These are phyloP conservation scores for Loxodes magnus DNA, from an alignment of 73 alveolate genomes.

Conservation along the genomic window DNA sequence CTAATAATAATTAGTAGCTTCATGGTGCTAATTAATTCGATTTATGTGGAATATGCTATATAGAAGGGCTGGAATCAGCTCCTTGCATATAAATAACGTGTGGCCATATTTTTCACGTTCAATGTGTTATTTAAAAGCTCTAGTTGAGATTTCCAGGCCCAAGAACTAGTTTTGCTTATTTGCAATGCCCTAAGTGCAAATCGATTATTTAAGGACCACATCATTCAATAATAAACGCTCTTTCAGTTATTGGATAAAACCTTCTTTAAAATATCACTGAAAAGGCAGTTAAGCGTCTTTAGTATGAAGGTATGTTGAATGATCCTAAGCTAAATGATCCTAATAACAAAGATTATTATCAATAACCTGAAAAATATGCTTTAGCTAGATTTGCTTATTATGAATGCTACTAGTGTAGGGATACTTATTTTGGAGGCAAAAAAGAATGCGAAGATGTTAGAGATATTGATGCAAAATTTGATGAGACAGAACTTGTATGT, in stretches of 20 bases:
- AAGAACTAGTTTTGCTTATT: slow-evolving; percentile 59
- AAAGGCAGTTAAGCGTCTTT: slow-evolving; percentile 77
- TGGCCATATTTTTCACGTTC: slow-evolving; percentile 63
- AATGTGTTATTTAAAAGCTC: slow-evolving; percentile 42
- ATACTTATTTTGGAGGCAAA: slow-evolving; percentile 95
- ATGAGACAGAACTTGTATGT: slow-evolving; percentile 91
- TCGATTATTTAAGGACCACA: slow-evolving; percentile 46
- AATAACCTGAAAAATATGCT: slow-evolving; percentile 76
- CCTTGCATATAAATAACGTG: slow-evolving; percentile 53
- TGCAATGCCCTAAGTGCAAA: slow-evolving; percentile 62
- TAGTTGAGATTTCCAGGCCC: slow-evolving; percentile 74
- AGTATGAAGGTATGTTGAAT: slow-evolving; percentile 83
- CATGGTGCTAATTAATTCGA: slow-evolving; percentile 49
- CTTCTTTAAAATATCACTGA: slow-evolving; percentile 45
- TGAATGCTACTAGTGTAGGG: slow-evolving; percentile 86
- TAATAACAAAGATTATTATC: slow-evolving; percentile 54
- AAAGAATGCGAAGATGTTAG: slow-evolving; percentile 81
- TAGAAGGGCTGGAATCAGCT: slow-evolving; percentile 57
- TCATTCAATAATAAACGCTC: slow-evolving; percentile 39
- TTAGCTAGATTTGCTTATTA: slow-evolving; percentile 80
- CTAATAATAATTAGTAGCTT: too few relatives aligned
- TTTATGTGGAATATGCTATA: slow-evolving; percentile 61
- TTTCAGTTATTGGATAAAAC: slow-evolving; percentile 33
- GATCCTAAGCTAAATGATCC: slow-evolving; percentile 71
- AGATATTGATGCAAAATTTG: slow-evolving; percentile 67